phyloP scores from a whole-genome alignment of 2,329 filamentous ascomycete species.

The Ceratocystis albifundus region DNA sequence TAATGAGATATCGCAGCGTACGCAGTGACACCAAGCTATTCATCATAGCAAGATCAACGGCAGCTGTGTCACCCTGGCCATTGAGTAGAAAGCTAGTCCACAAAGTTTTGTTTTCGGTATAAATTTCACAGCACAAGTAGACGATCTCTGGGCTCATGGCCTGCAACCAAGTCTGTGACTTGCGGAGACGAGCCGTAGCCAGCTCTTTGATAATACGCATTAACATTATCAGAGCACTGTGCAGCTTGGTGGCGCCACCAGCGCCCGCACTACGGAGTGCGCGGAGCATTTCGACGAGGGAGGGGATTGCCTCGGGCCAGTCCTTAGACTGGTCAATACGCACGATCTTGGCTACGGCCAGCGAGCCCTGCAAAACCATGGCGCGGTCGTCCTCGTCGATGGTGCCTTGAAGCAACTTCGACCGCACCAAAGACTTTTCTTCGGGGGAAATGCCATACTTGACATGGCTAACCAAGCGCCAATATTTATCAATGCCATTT shows the following conservation, averaged over 20 bases:
- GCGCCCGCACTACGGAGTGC: slow-evolving; percentile 33
- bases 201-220: slow-evolving; percentile 86
- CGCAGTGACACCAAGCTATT: slow-evolving; percentile 72
- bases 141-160: slow-evolving; percentile 71
- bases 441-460: slow-evolving; percentile 58
- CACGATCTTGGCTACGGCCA: slow-evolving; percentile 78
- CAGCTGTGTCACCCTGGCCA: slow-evolving; percentile 46
- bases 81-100: slow-evolving; percentile 55
- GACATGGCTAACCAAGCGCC: slow-evolving; percentile 51
- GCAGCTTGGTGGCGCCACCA: slow-evolving; percentile 41
- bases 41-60: slow-evolving; percentile 53
- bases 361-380: slow-evolving; percentile 75
- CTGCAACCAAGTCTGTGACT: slow-evolving; percentile 65
- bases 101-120: slow-evolving; percentile 56
- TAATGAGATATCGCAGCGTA: slow-evolving; percentile 63
- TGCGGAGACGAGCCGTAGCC: slow-evolving; percentile 63
- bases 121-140: slow-evolving; percentile 66
- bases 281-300: slow-evolving; percentile 54
- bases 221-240: slow-evolving; percentile 63
- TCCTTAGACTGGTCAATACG: slow-evolving; percentile 80
- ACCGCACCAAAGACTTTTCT: slow-evolving; percentile 67
- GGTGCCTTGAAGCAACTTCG: slow-evolving; percentile 62
- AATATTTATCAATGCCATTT: slow-evolving; percentile 91
- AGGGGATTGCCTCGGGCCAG: slow-evolving; percentile 57
- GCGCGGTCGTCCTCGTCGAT: slow-evolving; percentile 63